Conservation (phyloP, 208 protist species). For the Leishmania major region DNA sequence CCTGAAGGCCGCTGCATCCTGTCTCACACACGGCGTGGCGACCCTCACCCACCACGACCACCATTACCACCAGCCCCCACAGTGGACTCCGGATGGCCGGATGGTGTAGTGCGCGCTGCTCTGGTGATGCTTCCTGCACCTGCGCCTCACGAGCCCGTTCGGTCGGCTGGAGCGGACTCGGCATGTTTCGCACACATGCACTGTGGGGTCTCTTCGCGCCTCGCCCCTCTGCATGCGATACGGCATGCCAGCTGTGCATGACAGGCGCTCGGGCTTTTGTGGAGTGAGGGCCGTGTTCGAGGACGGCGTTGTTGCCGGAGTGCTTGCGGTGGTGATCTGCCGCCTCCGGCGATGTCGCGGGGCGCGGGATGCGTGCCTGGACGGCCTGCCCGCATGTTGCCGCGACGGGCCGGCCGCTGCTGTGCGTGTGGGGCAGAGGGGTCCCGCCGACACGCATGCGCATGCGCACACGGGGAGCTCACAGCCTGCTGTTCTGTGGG, state of each 20-base stretch:
- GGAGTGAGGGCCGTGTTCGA: background rate
- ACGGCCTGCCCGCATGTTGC: background rate
- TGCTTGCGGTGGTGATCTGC: background rate
- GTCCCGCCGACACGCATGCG: no score
- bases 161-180: background rate
- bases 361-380: background rate
- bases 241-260: background rate
- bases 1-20: background rate
- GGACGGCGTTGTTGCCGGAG: background rate
- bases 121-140: background rate
- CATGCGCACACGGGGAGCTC: no score
- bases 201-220: background rate
- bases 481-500: background rate
- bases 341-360: background rate
- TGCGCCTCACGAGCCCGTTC: background rate
- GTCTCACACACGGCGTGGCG: background rate
- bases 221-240: background rate
- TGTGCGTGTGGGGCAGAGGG: background rate
- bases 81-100: background rate
- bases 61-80: background rate
- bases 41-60: background rate
- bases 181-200: background rate
- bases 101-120: background rate
- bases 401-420: background rate
- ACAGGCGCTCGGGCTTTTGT: background rate